Percentiles rank a stretch among this genome's conserved stretches.
These are phyloP conservation scores for Vigna nakashimae DNA, from an alignment of 306 rosid genomes.

Conservation along the genomic window DNA sequence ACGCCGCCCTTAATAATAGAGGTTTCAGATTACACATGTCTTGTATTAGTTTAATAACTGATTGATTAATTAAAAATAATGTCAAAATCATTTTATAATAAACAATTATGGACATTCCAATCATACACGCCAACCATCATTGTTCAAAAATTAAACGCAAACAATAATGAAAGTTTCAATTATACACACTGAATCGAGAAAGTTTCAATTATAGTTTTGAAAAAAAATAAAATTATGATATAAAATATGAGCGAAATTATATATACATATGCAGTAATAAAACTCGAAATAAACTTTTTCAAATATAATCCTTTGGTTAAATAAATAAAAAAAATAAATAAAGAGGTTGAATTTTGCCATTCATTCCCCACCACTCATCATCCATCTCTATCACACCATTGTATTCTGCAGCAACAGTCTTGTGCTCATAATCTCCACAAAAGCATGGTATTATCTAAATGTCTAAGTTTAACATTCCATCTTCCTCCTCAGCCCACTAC, in stretches of 20 bases:
- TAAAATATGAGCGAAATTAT: background rate
- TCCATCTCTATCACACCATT: slow-evolving; percentile 34
- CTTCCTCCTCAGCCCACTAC: slow-evolving; percentile 40
- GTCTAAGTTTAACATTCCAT: slow-evolving; percentile 41
- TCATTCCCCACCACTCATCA: slow-evolving; percentile 40
- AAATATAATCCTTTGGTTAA: background rate
- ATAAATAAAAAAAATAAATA: background rate
- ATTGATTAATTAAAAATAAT: no score
- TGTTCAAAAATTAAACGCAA: background rate
- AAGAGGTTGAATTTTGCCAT: background rate
- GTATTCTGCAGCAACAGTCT: background rate
- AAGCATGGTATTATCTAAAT: slow-evolving; percentile 51
- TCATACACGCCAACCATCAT: background rate
- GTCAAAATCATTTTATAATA: no score
- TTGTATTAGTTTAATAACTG: no score
- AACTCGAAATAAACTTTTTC: no score
- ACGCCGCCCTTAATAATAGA: no score
- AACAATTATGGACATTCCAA: background rate
- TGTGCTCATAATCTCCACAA: background rate
- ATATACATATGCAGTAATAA: background rate
- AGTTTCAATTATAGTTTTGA: background rate
- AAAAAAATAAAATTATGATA: background rate
- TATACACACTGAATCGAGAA: background rate
- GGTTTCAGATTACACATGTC: no score
- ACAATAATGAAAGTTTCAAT: background rate